Conservation (phyloP, 129 eudicot species). For the Helichrysum umbraculigerum region DNA sequence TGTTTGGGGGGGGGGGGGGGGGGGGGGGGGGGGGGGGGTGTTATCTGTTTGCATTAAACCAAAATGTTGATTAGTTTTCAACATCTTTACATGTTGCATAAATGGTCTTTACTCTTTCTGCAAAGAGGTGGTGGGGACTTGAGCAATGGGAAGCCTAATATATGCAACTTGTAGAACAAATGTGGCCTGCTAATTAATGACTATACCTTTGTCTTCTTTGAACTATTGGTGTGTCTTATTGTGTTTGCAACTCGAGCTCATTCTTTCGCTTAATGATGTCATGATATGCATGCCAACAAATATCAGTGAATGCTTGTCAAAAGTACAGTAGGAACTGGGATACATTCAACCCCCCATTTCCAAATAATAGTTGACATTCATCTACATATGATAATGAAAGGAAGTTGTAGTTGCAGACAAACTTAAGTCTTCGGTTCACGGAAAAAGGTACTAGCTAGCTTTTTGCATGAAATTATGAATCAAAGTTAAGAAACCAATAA, state of each 20-base stretch:
- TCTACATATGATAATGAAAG: constrained; percentile 12
- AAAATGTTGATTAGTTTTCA: background rate
- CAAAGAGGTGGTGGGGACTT: constrained; percentile 15
- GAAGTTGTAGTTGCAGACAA: constrained; percentile 28
- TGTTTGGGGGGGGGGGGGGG: too few relatives aligned
- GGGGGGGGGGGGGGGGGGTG: too few relatives aligned
- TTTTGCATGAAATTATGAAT: constrained; percentile 30
- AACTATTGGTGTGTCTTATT: background rate
- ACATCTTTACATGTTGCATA: background rate
- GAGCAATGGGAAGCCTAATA: background rate
- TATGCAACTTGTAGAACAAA: background rate
- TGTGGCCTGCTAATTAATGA: background rate
- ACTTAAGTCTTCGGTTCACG: constrained; percentile 16
- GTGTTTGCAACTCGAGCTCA: background rate
- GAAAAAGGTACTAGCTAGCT: constrained; percentile 12
- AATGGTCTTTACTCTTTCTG: background rate
- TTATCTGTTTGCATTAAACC: background rate
- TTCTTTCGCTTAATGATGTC: constrained; percentile 25
- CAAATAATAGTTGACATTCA: constrained; percentile 12
- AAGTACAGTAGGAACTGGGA: constrained; percentile 27
- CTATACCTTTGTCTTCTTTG: background rate
- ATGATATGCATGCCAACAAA: constrained; percentile 29
- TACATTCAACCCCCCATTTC: constrained; percentile 23
- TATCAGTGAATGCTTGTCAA: background rate
- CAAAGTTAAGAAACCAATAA: constrained; percentile 26